Evolutionary conservation across 768 basidiomycete genomes (phyloP).

Genomic region (Phaeotremella fagi): DNA sequence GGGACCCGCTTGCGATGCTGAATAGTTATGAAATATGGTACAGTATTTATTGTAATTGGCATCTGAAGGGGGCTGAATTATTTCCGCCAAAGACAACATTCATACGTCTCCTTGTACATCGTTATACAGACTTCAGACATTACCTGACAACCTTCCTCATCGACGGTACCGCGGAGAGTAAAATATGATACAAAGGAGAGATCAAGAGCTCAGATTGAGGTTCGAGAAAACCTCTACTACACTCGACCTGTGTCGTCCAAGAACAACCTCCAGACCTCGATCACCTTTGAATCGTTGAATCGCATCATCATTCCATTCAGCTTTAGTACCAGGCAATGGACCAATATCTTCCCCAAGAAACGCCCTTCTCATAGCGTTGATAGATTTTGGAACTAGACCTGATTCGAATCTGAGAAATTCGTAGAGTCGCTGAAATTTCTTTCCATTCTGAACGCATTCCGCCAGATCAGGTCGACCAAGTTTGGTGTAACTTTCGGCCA

Average conservation of each 20-base stretch:
- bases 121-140: no score
- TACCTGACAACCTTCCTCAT: no score
- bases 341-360: neutral
- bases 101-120: no score
- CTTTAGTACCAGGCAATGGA: neutral
- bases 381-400: neutral
- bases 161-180: no score
- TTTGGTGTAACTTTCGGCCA: neutral
- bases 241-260: neutral
- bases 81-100: no score
- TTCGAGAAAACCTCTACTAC: no score
- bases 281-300: neutral
- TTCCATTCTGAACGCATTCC: conserved; percentile 3
- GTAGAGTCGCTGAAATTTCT: conserved; percentile 4
- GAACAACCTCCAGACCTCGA: neutral
- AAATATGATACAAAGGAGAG: no score
- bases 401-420: neutral
- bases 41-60: no score
- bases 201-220: no score
- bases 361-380: neutral
- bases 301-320: conserved; percentile 1
- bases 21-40: no score
- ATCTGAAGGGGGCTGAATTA: no score
- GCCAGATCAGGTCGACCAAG: conserved; percentile 6
- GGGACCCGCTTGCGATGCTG: no score